phyloP scores from a whole-genome alignment of 2,329 filamentous ascomycete genomes.

The Hypoxylon sp. region DNA sequence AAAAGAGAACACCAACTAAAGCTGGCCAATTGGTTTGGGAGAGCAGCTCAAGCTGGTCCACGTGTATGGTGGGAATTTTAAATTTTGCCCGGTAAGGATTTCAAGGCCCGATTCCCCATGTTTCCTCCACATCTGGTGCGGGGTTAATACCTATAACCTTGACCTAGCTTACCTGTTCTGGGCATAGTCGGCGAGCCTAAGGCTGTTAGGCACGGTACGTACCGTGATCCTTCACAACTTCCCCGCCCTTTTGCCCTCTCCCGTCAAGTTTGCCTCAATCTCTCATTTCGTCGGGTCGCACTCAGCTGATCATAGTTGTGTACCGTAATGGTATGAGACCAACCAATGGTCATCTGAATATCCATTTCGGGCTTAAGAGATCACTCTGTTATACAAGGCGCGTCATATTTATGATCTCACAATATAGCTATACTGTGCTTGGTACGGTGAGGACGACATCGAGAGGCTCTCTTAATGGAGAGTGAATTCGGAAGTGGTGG shows the following conservation, averaged over 20 bases:
- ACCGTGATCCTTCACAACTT: slow-evolving; percentile 30
- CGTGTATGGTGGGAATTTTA: slow-evolving; percentile 39
- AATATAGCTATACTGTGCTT: background rate
- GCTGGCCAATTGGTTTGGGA: slow-evolving; percentile 25
- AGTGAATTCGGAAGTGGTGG: slow-evolving; percentile 8
- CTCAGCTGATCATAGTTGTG: slow-evolving; percentile 15
- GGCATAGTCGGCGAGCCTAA: slow-evolving; percentile 16
- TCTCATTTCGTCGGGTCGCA: slow-evolving; percentile 24
- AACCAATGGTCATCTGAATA: slow-evolving; percentile 7
- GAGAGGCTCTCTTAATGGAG: background rate
- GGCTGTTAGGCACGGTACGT: slow-evolving; percentile 20
- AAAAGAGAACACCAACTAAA: background rate
- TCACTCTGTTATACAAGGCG: background rate
- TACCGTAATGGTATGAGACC: background rate
- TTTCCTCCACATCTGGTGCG: slow-evolving; percentile 35
- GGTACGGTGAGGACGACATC: background rate
- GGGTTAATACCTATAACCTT: slow-evolving; percentile 21
- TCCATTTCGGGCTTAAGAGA: background rate
- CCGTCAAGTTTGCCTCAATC: slow-evolving; percentile 8
- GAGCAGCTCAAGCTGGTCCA: slow-evolving; percentile 19
- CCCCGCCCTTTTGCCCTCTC: slow-evolving; percentile 26
- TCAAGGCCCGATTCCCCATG: slow-evolving; percentile 38
- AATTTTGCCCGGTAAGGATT: slow-evolving; percentile 24
- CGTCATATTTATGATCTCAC: background rate
- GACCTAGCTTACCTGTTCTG: slow-evolving; percentile 14